Evolutionary conservation across 208 protist genomes (phyloP), one percentile per base, ranked within the genome.

Genomic region (Leishmania tropica): DNA sequence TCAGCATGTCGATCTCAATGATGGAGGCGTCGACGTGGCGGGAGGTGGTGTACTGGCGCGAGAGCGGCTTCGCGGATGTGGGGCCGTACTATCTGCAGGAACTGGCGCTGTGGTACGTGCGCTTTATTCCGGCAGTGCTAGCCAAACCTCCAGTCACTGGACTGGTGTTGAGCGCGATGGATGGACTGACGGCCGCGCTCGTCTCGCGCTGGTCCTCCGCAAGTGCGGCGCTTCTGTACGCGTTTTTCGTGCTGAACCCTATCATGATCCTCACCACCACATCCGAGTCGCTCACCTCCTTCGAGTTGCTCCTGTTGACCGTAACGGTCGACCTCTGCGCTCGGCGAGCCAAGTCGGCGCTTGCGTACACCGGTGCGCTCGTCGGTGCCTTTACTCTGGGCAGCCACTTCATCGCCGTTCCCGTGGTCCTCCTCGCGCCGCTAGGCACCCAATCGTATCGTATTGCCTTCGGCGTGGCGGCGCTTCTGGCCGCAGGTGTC

Each of bases 171-270:
- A 90, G 84, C 74, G 67, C 90, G 31, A 91, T 85, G 84, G 94
- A 95, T 83, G 92, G 85, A 24, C 35, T 94, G 28, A 95, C 89
- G 28, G 90, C 85, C 3, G 72, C 80, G 31, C 81, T 95, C 42
- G 79, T 97, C 62, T 81, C 90, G n/a, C 80, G 72, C 28, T 93
- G 81, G 84, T 80, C 89, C 5, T 93, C 88, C n/a, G 80, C 83
- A 28, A 85, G 3, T 19, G 75, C 85, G 3, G 76, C 81, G 28
- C 79, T 96, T 31, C 81, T 95, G 60, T 95, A 92, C 84, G 85
- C 76, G 17, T 83, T 94, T 53, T 91, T 97, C 74, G 83, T 93
- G 6, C 60, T 93, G 77, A 94, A 95, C 79, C 94, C 94, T 17
- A 56, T 93, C 21, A 87, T 90, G 80, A 47, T 89, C 37, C 21